phyloP scores from a whole-genome alignment of 441 rosid species.

The Sinapis alba region DNA sequence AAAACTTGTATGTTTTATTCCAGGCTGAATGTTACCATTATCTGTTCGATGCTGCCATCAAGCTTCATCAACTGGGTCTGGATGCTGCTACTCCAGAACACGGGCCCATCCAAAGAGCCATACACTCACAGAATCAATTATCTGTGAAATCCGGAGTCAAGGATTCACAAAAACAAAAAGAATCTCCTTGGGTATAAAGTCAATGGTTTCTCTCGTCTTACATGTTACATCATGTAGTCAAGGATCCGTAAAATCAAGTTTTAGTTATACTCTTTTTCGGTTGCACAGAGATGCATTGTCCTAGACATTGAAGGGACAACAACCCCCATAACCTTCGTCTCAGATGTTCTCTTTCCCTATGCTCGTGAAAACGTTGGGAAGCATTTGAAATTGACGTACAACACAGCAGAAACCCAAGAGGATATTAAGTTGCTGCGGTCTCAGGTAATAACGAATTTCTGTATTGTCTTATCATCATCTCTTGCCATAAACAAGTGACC shows the following conservation, averaged over 20 bases:
- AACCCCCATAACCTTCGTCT: slow-evolving; percentile 90
- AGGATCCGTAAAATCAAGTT: neutral
- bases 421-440: slow-evolving; percentile 71
- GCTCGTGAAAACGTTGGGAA: slow-evolving; percentile 86
- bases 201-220: neutral
- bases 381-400: slow-evolving; percentile 72
- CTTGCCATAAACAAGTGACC: slow-evolving; percentile 4
- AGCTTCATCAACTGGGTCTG: slow-evolving; percentile 85
- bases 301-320: slow-evolving; percentile 99
- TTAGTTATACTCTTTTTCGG: slow-evolving; percentile 32
- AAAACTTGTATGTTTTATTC: neutral
- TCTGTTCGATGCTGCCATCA: slow-evolving; percentile 94
- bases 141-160: slow-evolving; percentile 46
- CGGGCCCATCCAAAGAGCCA: slow-evolving; percentile 57
- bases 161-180: slow-evolving; percentile 49
- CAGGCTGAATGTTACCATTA: slow-evolving; percentile 98
- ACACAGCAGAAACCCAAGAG: slow-evolving; percentile 75
- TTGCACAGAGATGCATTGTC: slow-evolving; percentile 73
- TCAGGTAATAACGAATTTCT: slow-evolving; percentile 56
- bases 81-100: slow-evolving; percentile 83
- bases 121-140: slow-evolving; percentile 38
- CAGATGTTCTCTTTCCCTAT: slow-evolving; percentile 91
- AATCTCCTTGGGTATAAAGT: slow-evolving; percentile 51
- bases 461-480: neutral
- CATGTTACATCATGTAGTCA: neutral